phyloP scores from a whole-genome alignment of 257 asterid species.

The Plantago major region DNA sequence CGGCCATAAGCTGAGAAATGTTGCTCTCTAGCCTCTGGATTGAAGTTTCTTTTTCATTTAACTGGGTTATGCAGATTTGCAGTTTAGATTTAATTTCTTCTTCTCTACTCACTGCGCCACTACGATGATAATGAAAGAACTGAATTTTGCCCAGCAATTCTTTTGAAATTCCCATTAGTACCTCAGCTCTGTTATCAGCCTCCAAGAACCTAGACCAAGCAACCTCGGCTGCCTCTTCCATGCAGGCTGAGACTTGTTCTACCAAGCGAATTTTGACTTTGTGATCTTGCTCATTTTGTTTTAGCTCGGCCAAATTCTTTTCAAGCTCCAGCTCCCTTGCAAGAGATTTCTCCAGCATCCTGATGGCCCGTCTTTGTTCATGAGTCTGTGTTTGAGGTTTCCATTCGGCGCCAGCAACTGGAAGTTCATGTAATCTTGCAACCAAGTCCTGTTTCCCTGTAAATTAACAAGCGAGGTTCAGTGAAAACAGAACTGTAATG shows the following conservation, averaged over 20 bases:
- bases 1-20: slow-evolving; percentile 31
- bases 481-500: neutral
- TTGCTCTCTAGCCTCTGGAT: slow-evolving; percentile 38
- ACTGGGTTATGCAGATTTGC: slow-evolving; percentile 35
- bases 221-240: slow-evolving; percentile 95
- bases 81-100: slow-evolving; percentile 33
- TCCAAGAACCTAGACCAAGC: slow-evolving; percentile 83
- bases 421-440: slow-evolving; percentile 33
- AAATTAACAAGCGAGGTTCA: neutral
- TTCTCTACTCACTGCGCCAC: slow-evolving; percentile 40
- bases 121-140: slow-evolving; percentile 24
- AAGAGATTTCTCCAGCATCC: slow-evolving; percentile 53
- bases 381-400: slow-evolving; percentile 40
- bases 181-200: slow-evolving; percentile 71
- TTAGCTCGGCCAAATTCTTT: slow-evolving; percentile 52
- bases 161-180: slow-evolving; percentile 73
- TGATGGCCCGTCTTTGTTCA: slow-evolving; percentile 50
- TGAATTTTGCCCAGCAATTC: slow-evolving; percentile 58
- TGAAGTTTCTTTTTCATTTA: slow-evolving; percentile 39
- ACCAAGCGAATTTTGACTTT: slow-evolving; percentile 49
- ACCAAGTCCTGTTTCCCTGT: slow-evolving; percentile 45
- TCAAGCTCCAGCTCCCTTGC: slow-evolving; percentile 75
- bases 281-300: slow-evolving; percentile 78
- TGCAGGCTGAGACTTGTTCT: slow-evolving; percentile 66
- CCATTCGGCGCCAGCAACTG: slow-evolving; percentile 27